Base-by-base conservation (phyloP, 1,284 basidiomycete genomes). In the Ustilago tritici region DNA sequence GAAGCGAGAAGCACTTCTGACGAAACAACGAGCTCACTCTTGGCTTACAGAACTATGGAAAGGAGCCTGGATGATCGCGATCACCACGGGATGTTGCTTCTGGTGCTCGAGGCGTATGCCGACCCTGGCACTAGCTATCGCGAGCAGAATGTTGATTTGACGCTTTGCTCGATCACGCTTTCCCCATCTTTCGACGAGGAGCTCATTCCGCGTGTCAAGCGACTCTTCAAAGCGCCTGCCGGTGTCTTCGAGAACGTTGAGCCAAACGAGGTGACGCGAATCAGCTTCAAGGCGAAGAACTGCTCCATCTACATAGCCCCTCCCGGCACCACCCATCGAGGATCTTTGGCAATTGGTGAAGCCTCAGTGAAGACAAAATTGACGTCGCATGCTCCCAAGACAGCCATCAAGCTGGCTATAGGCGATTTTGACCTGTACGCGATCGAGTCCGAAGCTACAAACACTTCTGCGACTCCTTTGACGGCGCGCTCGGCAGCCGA, bases 171-270 rank as follows among this genome's bases (percentile, higher is more conserved):
- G 23, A 90, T 93, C 70, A 93, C 91, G 0, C 89, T 90, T 73
- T 90, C 89, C 61, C 82, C 92, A 6, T 89, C 89, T 32, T 89
- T 92, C 10, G 91, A 95, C 76, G 81, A 92, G 34, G 84, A 86
- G 9, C 93, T 93, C 90, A 86, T 91, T 4, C 80, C 88, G 4
- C 92, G 95, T 74, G 78, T 98, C 8, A 87, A 86, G 4, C 65
- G 70, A 0, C 95, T 96, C 82, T 88, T 89, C 35, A 94, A 94
- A 85, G 91, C 95, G 28, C 96, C 96, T 14, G 93, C 93, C 55
- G 95, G 93, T 50, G 94, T 93, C 0, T 98, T 99, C 84, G 95
- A 97, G 84, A 90, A 94, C 53, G 94, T 98, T 14, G 91, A 95
- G 23, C 96, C 96, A 0, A 95, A 91, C 70, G 95, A 98, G 84